A percentile compares a stretch with the other conserved stretches of the same genome.
Conservation (phyloP, 805 yeast species). For the Candida lessepsii region DNA sequence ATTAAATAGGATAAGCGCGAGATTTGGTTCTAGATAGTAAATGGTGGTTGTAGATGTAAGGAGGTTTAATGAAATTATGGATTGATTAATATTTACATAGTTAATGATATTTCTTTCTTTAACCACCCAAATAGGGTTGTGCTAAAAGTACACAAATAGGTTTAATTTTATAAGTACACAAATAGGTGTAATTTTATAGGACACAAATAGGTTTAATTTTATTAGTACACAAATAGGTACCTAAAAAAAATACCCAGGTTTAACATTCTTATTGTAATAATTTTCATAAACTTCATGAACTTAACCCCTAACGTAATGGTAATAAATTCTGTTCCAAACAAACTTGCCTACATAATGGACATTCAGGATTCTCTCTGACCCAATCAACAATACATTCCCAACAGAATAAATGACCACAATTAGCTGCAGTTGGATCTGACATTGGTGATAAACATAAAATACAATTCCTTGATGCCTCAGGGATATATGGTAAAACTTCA, state of each 20-base stretch:
- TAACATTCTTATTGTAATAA: neutral
- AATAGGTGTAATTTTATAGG: no score
- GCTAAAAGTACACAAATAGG: no score
- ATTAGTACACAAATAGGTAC: neutral
- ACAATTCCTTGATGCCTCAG: constrained; percentile 69
- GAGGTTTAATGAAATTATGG: no score
- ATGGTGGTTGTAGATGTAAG: neutral
- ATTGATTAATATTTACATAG: no score
- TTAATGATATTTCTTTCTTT: no score
- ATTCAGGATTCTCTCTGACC: constrained; percentile 83
- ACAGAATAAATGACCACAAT: constrained; percentile 92
- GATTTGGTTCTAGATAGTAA: neutral
- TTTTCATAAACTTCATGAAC: neutral
- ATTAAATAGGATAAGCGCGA: neutral
- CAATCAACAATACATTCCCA: constrained; percentile 90
- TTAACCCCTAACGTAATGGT: constrained; percentile 48
- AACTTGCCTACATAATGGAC: constrained; percentile 85
- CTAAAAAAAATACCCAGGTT: no score
- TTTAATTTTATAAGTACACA: no score
- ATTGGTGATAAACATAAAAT: constrained; percentile 80
- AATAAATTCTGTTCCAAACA: constrained; percentile 62
- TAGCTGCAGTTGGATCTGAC: constrained; percentile 79
- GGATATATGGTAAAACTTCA: constrained; percentile 59
- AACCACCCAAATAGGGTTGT: no score
- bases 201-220: no score